Evolutionary conservation across 1,284 basidiomycete genomes (phyloP), one percentile per base, ranked within the genome.

Genomic region (Cutaneotrichosporon sp.): DNA sequence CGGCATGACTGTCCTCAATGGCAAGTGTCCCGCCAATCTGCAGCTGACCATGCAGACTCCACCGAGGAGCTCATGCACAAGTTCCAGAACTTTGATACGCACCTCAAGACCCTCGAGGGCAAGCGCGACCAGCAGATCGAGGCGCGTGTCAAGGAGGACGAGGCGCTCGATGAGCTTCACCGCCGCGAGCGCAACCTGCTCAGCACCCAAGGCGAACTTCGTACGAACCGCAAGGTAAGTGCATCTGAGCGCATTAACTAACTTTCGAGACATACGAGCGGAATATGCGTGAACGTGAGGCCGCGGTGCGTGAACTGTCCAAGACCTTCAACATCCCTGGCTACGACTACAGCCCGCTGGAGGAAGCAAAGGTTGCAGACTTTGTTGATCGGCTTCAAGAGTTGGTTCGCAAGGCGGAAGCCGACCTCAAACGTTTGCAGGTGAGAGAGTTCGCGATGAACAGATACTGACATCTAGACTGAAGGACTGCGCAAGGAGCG

Each of bases 41-140:
- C 60, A 59, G 36, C 60, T 50, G 29, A 38, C n/a, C 18, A n/a
- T 47, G 14, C 64, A 93, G 95, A 90, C 38, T 84, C 87, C 2
- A 89, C 92, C 52, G 87, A 89, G 25, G 90, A 93, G 63, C 82
- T 97, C 16, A 80, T 86, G 54, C 81, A 82, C 31, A 88, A 89
- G 65, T 75, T 89, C 54, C 81, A 84, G 57, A 90, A 89, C 69
- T 94, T 92, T 68, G 87, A 90, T 62, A 81, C 85, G 1, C 75
- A 78, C 57, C 66, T 78, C 20, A 66, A 69, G 20, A 56, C 70
- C 2, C 69, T 77, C 24, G 64, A 73, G 54, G 64, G 49, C n/a
- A 74, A 75, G 59, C 68, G 65, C 53, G 63, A 71, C 7, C 73
- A 69, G 31, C 73, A 80, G 60, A 60, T 69, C 20, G 67, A 71